phyloP scores from a whole-genome alignment of 2,329 filamentous ascomycete species.

The Monilinia laxa region DNA sequence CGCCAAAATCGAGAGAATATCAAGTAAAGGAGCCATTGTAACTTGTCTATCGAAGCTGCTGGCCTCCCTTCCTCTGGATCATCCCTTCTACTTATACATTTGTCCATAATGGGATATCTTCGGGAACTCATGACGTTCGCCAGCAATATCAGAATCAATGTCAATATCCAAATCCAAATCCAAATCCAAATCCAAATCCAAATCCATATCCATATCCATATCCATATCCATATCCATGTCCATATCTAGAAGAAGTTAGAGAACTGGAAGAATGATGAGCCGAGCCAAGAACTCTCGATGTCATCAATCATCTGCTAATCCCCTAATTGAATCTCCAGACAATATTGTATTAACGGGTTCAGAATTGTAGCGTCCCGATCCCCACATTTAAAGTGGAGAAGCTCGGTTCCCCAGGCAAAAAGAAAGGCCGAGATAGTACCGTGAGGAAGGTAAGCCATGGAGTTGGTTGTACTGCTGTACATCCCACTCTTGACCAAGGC shows the following conservation, averaged over 20 bases:
- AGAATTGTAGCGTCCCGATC: not conserved
- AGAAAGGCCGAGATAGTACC: not conserved
- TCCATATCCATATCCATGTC: no score
- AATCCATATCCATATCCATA: no score
- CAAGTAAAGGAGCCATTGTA: constrained; percentile 20
- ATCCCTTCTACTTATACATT: constrained; percentile 6
- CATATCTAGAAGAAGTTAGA: not conserved
- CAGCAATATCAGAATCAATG: not conserved
- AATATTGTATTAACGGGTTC: not conserved
- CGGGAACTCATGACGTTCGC: not conserved
- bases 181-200: no score
- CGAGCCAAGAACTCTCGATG: not conserved
- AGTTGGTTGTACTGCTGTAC: not conserved
- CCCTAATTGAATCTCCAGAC: not conserved
- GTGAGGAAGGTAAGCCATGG: not conserved
- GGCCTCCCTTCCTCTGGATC: not conserved
- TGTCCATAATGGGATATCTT: constrained; percentile 6
- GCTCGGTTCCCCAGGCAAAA: not conserved
- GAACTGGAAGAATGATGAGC: not conserved
- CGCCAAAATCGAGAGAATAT: constrained; percentile 15
- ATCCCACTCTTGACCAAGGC: constrained; percentile 5
- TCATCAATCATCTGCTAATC: not conserved
- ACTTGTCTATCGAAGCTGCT: constrained; percentile 14
- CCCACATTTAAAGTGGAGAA: not conserved
- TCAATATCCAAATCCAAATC: no score